A percentile compares a stretch with the other conserved stretches of the same genome.
phyloP scores from a whole-genome alignment of 2,329 filamentous ascomycete species.

The Zopfia rhizophila region DNA sequence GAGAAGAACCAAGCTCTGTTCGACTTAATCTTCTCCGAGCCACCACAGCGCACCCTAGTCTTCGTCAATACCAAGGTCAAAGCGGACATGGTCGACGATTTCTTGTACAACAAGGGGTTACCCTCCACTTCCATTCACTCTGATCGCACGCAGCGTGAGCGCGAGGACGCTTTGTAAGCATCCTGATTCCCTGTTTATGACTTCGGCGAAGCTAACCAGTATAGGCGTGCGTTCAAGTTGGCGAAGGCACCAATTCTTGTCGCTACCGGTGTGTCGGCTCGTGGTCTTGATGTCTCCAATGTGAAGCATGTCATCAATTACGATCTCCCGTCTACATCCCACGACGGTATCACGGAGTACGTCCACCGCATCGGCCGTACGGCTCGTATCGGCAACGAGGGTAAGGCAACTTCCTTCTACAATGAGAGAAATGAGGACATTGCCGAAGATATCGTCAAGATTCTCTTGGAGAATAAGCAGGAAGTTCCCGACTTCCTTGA shows the following conservation, averaged over 20 bases:
- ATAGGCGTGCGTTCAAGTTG: constrained; percentile 77
- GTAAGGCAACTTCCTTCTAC: constrained; percentile 89
- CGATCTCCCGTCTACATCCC: constrained; percentile 77
- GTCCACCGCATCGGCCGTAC: constrained; percentile 96
- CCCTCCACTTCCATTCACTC: constrained; percentile 90
- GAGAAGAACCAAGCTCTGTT: constrained; percentile 77
- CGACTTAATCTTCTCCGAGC: constrained; percentile 75
- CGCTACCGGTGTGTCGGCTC: constrained; percentile 85
- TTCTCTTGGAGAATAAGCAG: constrained; percentile 82
- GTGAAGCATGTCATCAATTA: constrained; percentile 95
- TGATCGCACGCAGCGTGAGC: constrained; percentile 87
- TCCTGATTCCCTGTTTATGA: too few relatives aligned
- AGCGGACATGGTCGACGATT: constrained; percentile 89
- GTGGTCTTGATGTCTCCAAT: constrained; percentile 88
- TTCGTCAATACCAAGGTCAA: constrained; percentile 86
- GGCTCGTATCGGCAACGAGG: constrained; percentile 88
- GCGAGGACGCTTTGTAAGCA: constrained; percentile 84
- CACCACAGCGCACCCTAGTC: constrained; percentile 82
- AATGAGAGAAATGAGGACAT: constrained; percentile 79
- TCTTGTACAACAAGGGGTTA: constrained; percentile 79
- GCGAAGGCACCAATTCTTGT: constrained; percentile 83
- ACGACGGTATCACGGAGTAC: constrained; percentile 94
- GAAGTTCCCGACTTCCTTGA: constrained; percentile 84
- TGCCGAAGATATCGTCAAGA: constrained; percentile 78
- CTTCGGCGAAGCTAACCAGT: constrained; percentile 21